Conservation (phyloP, 768 basidiomycete genomes). For the Leccinum longicurvipes region DNA sequence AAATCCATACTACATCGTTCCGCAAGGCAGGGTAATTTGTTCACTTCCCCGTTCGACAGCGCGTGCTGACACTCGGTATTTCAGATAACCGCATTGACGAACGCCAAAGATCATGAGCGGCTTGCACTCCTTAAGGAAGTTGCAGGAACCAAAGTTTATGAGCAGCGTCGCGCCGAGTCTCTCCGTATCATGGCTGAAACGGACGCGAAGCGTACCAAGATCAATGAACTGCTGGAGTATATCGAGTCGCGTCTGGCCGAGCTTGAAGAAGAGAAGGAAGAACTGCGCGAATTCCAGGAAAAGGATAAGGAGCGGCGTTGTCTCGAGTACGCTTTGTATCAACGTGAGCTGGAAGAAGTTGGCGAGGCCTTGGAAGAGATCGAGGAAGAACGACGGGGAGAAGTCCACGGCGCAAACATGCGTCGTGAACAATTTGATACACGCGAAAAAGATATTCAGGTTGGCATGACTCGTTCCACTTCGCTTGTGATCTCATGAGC, state of each 20-base stretch:
- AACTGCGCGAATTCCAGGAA: constrained; percentile 93
- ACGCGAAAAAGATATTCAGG: constrained; percentile 84
- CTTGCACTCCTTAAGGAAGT: constrained; percentile 96
- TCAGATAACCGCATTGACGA: constrained; percentile 93
- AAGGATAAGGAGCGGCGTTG: constrained; percentile 94
- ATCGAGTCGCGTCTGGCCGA: constrained; percentile 89
- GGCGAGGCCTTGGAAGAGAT: constrained; percentile 82
- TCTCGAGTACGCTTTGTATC: constrained; percentile 92
- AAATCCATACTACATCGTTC: constrained; percentile 99
- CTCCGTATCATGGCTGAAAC: constrained; percentile 98
- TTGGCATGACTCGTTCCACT: constrained; percentile 28
- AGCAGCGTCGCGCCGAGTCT: constrained; percentile 88
- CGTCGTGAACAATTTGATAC: constrained; percentile 78
- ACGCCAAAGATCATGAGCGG: constrained; percentile 94
- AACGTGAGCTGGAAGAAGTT: constrained; percentile 88
- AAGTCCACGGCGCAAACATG: constrained; percentile 81
- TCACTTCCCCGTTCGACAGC: neutral
- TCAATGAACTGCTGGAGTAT: constrained; percentile 82
- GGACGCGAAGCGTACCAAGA: constrained; percentile 87
- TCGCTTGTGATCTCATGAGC: neutral
- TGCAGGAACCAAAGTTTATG: constrained; percentile 97
- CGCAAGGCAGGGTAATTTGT: constrained; percentile 84
- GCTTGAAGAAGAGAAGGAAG: constrained; percentile 97
- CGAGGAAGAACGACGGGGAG: constrained; percentile 74
- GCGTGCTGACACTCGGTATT: constrained; percentile 5